phyloP scores from a whole-genome alignment of 495 filamentous ascomycete genomes.

The Lepraria neglecta region DNA sequence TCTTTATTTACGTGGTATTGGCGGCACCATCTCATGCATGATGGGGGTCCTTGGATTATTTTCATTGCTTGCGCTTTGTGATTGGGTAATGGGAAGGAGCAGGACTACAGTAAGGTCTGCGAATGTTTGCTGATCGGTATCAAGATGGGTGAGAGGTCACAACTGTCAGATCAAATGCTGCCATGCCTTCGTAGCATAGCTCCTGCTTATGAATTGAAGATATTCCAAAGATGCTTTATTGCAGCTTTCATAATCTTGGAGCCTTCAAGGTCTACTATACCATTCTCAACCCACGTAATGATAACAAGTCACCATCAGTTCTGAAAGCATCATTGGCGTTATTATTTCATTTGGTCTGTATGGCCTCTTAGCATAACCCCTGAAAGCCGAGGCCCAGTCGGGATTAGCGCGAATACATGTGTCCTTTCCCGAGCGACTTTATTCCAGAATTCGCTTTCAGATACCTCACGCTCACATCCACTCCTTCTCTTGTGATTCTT shows the following conservation, averaged over 20 bases:
- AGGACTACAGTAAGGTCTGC: neutral
- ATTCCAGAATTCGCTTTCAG: neutral
- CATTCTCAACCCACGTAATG: neutral
- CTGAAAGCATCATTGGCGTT: too few relatives aligned
- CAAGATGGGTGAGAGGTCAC: neutral
- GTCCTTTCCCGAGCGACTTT: conserved; percentile 6
- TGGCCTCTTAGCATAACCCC: neutral
- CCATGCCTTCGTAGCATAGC: neutral
- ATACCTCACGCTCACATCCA: neutral
- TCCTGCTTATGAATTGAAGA: conserved; percentile 1
- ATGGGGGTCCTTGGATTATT: neutral
- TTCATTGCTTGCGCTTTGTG: neutral
- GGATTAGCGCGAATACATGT: conserved; percentile 5
- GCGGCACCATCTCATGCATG: neutral
- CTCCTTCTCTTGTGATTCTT: neutral
- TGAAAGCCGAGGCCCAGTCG: neutral
- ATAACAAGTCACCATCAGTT: neutral
- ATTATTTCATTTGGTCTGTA: too few relatives aligned
- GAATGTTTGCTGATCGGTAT: neutral
- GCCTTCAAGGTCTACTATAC: too few relatives aligned
- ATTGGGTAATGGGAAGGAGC: neutral
- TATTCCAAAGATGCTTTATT: neutral
- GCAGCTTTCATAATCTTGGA: too few relatives aligned
- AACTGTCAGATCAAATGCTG: neutral
- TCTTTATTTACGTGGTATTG: neutral